These are phyloP conservation scores for Streptanthus diversifolius DNA, from an alignment of 345 rosid genomes.

Conservation along the genomic window DNA sequence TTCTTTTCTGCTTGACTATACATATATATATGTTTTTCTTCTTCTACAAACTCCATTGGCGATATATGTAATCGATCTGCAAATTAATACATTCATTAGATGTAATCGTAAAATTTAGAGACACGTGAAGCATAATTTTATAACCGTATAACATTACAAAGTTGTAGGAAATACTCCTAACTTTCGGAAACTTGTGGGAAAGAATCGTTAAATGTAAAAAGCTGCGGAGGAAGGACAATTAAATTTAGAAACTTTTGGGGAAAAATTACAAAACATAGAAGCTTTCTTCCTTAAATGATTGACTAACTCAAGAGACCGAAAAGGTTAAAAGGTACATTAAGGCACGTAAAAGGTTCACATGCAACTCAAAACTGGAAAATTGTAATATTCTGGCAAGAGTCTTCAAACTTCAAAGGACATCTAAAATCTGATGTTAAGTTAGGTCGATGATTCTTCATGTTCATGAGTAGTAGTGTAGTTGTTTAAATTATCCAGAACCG, in stretches of 20 bases:
- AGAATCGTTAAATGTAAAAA: background rate
- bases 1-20: slow-evolving; percentile 28
- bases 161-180: no score
- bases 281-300: background rate
- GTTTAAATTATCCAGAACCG: background rate
- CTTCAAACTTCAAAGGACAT: background rate
- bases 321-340: no score
- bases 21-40: background rate
- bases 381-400: no score
- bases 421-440: background rate
- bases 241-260: background rate
- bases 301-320: background rate
- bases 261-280: background rate
- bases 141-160: no score
- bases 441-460: background rate
- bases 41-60: background rate
- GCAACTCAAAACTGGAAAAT: no score
- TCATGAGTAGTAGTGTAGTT: background rate
- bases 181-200: background rate
- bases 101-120: background rate
- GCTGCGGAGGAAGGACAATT: no score
- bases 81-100: background rate
- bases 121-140: no score
- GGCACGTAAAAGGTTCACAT: no score
- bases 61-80: background rate